These are phyloP conservation scores for Isatis lusitanica DNA, from an alignment of 441 rosid species.

Conservation along the genomic window DNA sequence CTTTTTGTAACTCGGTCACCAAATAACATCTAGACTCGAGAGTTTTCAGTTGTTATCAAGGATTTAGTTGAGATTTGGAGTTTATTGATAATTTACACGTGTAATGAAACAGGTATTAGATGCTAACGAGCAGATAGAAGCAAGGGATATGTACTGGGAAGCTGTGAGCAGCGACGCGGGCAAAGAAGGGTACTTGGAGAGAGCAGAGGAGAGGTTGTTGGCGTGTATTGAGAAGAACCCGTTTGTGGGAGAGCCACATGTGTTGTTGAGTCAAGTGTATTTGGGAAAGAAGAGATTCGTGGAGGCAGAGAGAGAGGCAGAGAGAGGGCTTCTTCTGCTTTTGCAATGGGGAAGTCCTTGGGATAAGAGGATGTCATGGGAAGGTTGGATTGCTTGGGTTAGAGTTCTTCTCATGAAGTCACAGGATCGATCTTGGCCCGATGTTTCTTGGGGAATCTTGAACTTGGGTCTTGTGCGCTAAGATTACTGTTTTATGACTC, in stretches of 20 bases:
- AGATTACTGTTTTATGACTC: background rate
- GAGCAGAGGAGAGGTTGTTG: conserved; percentile 52
- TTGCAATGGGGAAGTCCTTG: conserved; percentile 93
- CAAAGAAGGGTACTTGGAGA: conserved; percentile 44
- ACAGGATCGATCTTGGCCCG: conserved; percentile 74
- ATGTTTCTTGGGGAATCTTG: conserved; percentile 71
- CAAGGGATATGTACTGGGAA: conserved; percentile 75
- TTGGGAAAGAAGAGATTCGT: conserved; percentile 56
- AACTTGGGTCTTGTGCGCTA: conserved; percentile 74
- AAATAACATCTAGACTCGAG: background rate
- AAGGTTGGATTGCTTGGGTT: conserved; percentile 93
- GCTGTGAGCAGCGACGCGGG: conserved; percentile 55
- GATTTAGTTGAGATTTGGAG: background rate
- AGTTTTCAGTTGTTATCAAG: background rate
- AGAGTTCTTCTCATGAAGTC: conserved; percentile 80
- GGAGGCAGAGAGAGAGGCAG: conserved; percentile 69
- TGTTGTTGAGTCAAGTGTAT: conserved; percentile 67
- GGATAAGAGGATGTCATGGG: conserved; percentile 95
- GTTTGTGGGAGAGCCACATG: conserved; percentile 81
- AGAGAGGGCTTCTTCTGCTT: conserved; percentile 56
- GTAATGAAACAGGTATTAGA: conserved; percentile 42
- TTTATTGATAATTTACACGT: conserved; percentile 4
- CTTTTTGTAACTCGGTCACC: background rate
- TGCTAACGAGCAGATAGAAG: conserved; percentile 60
- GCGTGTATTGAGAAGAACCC: conserved; percentile 67